A percentile compares a stretch with the other conserved stretches of the same genome.
These are phyloP conservation scores for Penicillium verrucosum DNA, from an alignment of 2,329 filamentous ascomycete genomes.

Conservation along the genomic window DNA sequence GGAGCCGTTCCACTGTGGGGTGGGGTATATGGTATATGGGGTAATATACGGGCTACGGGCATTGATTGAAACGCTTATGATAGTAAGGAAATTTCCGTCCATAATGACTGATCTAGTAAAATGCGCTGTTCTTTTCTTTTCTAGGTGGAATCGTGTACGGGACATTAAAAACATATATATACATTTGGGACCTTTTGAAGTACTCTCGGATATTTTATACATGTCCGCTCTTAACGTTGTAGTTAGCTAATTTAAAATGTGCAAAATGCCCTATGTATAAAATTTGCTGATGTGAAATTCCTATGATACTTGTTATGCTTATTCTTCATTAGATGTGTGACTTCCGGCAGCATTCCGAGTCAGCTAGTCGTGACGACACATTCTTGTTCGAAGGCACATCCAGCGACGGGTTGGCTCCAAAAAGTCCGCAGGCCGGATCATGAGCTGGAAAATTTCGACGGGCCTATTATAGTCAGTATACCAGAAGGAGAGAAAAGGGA, in stretches of 20 bases:
- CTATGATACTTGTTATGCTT: not conserved
- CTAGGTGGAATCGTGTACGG: no score
- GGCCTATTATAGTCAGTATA: constrained; percentile 27
- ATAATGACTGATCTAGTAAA: no score
- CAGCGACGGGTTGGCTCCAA: constrained; percentile 51
- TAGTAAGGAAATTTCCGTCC: no score
- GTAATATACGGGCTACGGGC: no score
- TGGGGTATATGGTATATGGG: no score
- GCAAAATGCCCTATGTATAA: not conserved
- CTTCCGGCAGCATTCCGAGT: constrained; percentile 33
- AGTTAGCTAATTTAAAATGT: not conserved
- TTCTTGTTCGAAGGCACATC: constrained; percentile 50
- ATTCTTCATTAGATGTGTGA: constrained; percentile 25
- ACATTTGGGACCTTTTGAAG: no score
- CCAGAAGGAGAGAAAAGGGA: not conserved
- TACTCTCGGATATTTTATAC: no score
- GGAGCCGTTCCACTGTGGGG: no score
- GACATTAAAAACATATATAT: no score
- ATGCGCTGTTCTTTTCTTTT: no score
- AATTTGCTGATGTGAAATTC: not conserved
- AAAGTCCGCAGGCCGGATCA: constrained; percentile 54
- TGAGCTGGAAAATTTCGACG: constrained; percentile 38
- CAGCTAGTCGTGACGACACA: constrained; percentile 29
- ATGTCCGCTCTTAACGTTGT: no score
- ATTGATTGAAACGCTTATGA: no score